These are phyloP conservation scores for Fraxinus angustifolia DNA, from an alignment of 305 asterid genomes.

Conservation along the genomic window DNA sequence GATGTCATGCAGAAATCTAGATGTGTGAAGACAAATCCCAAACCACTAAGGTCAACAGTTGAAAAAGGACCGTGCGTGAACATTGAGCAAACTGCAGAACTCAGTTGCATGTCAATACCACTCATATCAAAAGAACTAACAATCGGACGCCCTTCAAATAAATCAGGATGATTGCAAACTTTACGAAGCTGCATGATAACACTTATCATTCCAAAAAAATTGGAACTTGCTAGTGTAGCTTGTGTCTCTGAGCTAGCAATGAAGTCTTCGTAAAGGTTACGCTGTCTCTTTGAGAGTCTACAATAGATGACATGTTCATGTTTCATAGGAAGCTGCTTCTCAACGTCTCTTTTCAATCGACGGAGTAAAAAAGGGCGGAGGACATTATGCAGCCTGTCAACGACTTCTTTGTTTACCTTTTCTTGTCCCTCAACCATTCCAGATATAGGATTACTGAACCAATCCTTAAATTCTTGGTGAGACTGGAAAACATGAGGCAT, in stretches of 20 bases:
- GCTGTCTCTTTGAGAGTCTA: constrained; percentile 97
- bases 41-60: constrained; percentile 62
- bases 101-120: constrained; percentile 75
- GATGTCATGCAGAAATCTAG: constrained; percentile 79
- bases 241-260: constrained; percentile 99
- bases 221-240: constrained; percentile 90
- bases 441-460: constrained; percentile 96
- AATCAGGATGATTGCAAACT: constrained; percentile 99
- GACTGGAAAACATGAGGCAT: constrained; percentile 99
- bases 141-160: constrained; percentile 98
- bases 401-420: constrained; percentile 92
- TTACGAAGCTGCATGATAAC: constrained; percentile 99
- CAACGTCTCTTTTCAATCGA: constrained; percentile 94
- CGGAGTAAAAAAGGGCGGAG: constrained; percentile 98
- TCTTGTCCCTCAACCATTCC: constrained; percentile 99
- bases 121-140: constrained; percentile 92
- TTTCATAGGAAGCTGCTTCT: constrained; percentile 93
- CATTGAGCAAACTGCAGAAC: constrained; percentile 83
- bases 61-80: constrained; percentile 54
- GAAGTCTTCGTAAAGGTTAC: constrained; percentile 95
- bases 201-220: constrained; percentile 96
- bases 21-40: constrained; percentile 86
- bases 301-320: constrained; percentile 90
- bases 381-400: constrained; percentile 97
- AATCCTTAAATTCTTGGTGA: constrained; percentile 98